Percentiles rank a stretch among this genome's conserved stretches.
These are phyloP conservation scores for Suillus weaverae DNA, from an alignment of 768 basidiomycete genomes.

Conservation along the genomic window DNA sequence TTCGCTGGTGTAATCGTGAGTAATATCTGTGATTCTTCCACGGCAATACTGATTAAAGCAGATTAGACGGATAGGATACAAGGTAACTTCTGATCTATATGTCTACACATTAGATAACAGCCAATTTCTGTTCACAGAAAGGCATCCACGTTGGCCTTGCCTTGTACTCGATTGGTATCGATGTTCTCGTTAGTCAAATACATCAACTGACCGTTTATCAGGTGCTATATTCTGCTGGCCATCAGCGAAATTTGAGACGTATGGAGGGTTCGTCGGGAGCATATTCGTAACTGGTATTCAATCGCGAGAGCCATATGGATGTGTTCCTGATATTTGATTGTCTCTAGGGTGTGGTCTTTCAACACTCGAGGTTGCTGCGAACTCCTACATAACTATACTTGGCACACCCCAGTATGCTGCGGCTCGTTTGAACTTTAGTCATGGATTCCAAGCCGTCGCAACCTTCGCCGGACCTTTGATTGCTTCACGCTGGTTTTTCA, in stretches of 20 bases:
- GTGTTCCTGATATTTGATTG: neutral
- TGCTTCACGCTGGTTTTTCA: constrained; percentile 74
- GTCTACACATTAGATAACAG: neutral
- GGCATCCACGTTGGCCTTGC: constrained; percentile 38
- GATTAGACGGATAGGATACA: constrained; percentile 68
- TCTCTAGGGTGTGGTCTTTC: constrained; percentile 57
- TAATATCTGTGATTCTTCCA: constrained; percentile 10
- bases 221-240: constrained; percentile 83
- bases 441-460: constrained; percentile 76
- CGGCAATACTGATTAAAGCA: constrained; percentile 21
- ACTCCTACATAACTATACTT: constrained; percentile 75
- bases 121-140: constrained; percentile 33
- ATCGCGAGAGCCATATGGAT: neutral
- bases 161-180: constrained; percentile 53
- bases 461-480: constrained; percentile 74
- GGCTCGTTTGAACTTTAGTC: constrained; percentile 74
- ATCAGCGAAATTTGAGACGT: constrained; percentile 63
- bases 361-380: constrained; percentile 70
- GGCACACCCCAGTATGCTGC: constrained; percentile 70
- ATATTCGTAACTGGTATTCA: constrained; percentile 63
- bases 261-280: constrained; percentile 74
- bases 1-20: constrained; percentile 57
- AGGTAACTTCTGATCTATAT: constrained; percentile 35
- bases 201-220: constrained; percentile 16
- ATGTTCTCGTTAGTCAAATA: neutral